Evolutionary conservation across 306 rosid species (phyloP), one percentile per base, ranked within the genome.

Genomic region (Crataegus laevigata): DNA sequence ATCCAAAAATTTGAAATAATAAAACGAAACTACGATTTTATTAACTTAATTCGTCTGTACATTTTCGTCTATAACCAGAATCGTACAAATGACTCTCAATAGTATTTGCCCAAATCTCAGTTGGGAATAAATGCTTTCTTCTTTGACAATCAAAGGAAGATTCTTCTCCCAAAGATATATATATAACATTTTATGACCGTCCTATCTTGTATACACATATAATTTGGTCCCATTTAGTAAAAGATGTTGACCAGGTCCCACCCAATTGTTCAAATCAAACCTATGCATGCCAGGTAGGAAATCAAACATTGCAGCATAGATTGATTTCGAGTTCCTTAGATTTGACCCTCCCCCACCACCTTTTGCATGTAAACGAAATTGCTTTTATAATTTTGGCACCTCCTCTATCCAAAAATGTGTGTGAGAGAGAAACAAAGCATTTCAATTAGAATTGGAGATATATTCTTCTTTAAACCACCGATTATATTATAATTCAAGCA

Each of bases 41-140:
- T 38, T 40, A 40, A 40, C 43, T 36, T 36, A 36, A 36, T 36
- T 36, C 40, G 40, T 36, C 10, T 36, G 19, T 15, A 47, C 19
- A 14, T 47, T 47, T 45, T 47, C 52, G 54, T 47, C 54, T 47
- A 47, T 47, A 15, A 15, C 21, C 54, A 15, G 21, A 47, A 47
- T 47, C 18, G 54, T 47, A 15, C 19, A 15, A 17, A 18, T 47
- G 54, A 15, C 54, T 47, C 21, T 15, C 8, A 4, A 47, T 67
- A 73, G 79, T 75, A 72, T 78, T 79, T 87, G 74, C 77, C 77
- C 86, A 79, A 79, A 79, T 77, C 38, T 77, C 66, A 58, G 19
- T 12, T 67, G 64, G 80, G 98, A 91, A 94, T 88, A 81, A 54
- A 91, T 91, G 89, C 93, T 91, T 90, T 87, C 97, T 94, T 88